Base-by-base conservation (phyloP, 1,284 basidiomycete genomes). In the Hemileia vastatrix region DNA sequence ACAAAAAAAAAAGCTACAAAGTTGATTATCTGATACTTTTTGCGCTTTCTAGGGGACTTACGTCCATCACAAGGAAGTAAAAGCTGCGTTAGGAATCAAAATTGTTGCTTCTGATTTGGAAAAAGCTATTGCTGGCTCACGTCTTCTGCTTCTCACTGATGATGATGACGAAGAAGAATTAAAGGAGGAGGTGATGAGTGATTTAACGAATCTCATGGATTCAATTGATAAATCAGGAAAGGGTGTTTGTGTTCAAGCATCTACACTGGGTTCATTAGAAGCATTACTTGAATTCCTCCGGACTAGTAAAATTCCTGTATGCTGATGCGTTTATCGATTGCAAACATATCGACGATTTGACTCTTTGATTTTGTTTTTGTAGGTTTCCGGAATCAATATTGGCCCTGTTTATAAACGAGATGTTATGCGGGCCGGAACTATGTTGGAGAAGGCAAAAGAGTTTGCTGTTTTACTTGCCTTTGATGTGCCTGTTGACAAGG, bases 61-160 rank as follows among this genome's bases (percentile, higher is more conserved):
- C 73, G 91, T 99, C 50, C 95, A 98, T 74, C 88, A 98, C 80
- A 96, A 94, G 79, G 87, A 91, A 77, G 90, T 98, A 77, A 97
- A 94, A 79, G 95, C 95, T 2, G 93, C 95, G 3, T 81, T 97
- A 57, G 95, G 95, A 78, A 88, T 99, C 77, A 99, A 99, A 81
- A 86, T 99, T 68, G 83, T 87, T 27, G 95, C 91, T 0, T 87
- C 94, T 1, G 94, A 96, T 76, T 84, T 99, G 31, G 95, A 98
- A 73, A 97, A 97, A 78, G 94, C 95, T n/a, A 95, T 98, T 67
- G 93, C 94, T 64, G 95, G 95, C 75, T 97, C 94, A 50, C 86
- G 92, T 13, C 79, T 99, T 64, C 83, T 97, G 50, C 90, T 98
- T 44, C 83, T 87, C 62, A 87, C 90, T 13, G 88, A 90, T 58